Conservation (phyloP, 2,329 filamentous ascomycete genomes). For the Allantophomopsis cytisporea region DNA sequence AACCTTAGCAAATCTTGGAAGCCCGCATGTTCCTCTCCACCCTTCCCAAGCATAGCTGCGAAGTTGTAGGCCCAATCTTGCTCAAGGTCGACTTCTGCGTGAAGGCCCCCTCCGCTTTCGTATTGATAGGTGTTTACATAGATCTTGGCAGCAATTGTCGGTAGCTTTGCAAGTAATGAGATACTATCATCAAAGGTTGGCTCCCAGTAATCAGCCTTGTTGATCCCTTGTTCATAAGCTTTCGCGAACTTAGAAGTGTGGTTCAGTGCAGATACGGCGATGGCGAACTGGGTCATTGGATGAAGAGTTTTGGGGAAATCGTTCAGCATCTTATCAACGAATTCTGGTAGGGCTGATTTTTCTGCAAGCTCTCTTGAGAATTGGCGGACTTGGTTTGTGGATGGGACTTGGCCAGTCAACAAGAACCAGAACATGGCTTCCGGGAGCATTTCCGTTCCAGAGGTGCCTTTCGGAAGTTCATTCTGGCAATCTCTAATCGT, state of each 20-base stretch:
- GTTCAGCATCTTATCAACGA: constrained; percentile 80
- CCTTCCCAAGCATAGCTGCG: constrained; percentile 87
- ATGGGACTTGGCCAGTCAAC: constrained; percentile 83
- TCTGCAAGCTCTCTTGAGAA: constrained; percentile 81
- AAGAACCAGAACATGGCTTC: constrained; percentile 99
- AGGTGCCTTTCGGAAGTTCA: constrained; percentile 81
- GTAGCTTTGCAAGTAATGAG: constrained; percentile 86
- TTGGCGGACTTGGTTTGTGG: constrained; percentile 63
- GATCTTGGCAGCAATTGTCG: constrained; percentile 92
- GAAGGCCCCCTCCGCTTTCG: constrained; percentile 47
- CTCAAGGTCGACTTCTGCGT: constrained; percentile 61
- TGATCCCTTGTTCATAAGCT: constrained; percentile 78
- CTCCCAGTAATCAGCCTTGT: constrained; percentile 98
- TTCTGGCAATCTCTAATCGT: constrained; percentile 98
- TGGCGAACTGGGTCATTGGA: constrained; percentile 96
- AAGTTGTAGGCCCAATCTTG: constrained; percentile 99
- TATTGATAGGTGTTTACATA: constrained; percentile 77
- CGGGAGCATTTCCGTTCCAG: constrained; percentile 92
- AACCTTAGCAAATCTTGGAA: constrained; percentile 92
- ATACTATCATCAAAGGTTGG: constrained; percentile 94
- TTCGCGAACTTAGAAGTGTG: constrained; percentile 90
- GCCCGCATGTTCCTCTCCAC: constrained; percentile 74
- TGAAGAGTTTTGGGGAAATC: constrained; percentile 82
- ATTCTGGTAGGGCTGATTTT: constrained; percentile 68
- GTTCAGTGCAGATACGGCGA: constrained; percentile 90